A percentile compares a stretch with the other conserved stretches of the same genome.
These are phyloP conservation scores for Ganoderma lingzhi DNA, from an alignment of 1,284 basidiomycete genomes.

Conservation along the genomic window DNA sequence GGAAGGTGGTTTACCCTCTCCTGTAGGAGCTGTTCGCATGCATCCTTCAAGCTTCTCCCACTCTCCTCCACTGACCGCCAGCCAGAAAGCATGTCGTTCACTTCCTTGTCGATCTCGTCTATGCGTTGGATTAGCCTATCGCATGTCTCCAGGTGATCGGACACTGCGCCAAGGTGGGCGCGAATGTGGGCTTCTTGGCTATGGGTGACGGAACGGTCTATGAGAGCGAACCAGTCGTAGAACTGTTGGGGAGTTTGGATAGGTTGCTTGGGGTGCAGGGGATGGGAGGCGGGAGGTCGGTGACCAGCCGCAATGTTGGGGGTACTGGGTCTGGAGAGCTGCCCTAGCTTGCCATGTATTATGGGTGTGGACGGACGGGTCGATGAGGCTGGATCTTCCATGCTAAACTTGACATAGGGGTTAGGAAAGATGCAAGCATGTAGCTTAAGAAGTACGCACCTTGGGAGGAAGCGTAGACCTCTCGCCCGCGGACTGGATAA, in stretches of 20 bases:
- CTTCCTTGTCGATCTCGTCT: slow-evolving; percentile 73
- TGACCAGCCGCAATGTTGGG: slow-evolving; percentile 38
- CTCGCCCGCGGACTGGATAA: slow-evolving; percentile 71
- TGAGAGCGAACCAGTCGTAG: slow-evolving; percentile 91
- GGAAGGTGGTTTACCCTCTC: slow-evolving; percentile 70
- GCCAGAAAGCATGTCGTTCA: slow-evolving; percentile 83
- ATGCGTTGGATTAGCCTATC: slow-evolving; percentile 75
- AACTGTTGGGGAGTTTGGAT: slow-evolving; percentile 92
- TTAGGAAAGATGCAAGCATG: slow-evolving; percentile 11
- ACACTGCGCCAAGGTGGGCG: slow-evolving; percentile 79
- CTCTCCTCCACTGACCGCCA: slow-evolving; percentile 90
- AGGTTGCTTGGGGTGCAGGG: slow-evolving; percentile 73
- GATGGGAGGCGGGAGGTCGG: slow-evolving; percentile 47
- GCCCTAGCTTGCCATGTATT: slow-evolving; percentile 44
- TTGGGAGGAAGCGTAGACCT: slow-evolving; percentile 72
- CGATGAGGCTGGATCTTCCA: slow-evolving; percentile 47
- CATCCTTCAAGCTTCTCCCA: slow-evolving; percentile 86
- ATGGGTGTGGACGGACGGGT: slow-evolving; percentile 54
- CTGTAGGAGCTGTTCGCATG: slow-evolving; percentile 88
- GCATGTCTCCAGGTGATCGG: slow-evolving; percentile 79
- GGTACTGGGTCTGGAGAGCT: slow-evolving; percentile 45
- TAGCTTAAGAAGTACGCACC: slow-evolving; percentile 48
- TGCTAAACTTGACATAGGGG: slow-evolving; percentile 44
- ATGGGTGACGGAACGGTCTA: slow-evolving; percentile 88
- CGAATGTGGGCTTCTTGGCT: slow-evolving; percentile 92